phyloP scores from a whole-genome alignment of 768 basidiomycete genomes.

The Atractiella rhizophila region DNA sequence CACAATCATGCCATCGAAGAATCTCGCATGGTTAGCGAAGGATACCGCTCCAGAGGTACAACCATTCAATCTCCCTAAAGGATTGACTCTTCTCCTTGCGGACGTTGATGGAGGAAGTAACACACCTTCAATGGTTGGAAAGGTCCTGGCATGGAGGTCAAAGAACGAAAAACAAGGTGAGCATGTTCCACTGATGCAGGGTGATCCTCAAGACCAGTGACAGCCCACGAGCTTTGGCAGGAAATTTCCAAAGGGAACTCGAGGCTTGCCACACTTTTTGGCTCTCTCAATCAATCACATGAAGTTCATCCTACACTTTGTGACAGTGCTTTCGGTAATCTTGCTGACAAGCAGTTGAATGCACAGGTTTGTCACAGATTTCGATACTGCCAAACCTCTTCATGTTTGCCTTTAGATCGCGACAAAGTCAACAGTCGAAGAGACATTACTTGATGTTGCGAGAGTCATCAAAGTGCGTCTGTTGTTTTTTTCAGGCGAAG shows the following conservation, averaged over 20 bases:
- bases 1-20: conserved; percentile 34
- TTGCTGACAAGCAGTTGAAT: not conserved
- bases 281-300: not conserved
- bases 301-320: not conserved
- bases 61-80: conserved; percentile 57
- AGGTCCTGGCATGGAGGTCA: conserved; percentile 71
- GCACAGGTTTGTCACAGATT: too few species aligned
- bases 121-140: conserved; percentile 74
- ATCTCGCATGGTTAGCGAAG: conserved; percentile 44
- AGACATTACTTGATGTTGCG: conserved; percentile 26
- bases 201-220: not conserved
- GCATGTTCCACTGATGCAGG: not conserved
- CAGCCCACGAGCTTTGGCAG: conserved; percentile 15
- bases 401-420: too few species aligned
- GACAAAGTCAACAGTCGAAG: too few species aligned
- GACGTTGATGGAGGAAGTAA: conserved; percentile 92
- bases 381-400: too few species aligned
- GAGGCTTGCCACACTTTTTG: conserved; percentile 5
- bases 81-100: conserved; percentile 61
- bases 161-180: conserved; percentile 30
- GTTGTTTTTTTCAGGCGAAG: not conserved
- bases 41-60: conserved; percentile 22
- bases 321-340: not conserved
- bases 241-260: conserved; percentile 13
- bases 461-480: conserved; percentile 32